These are phyloP conservation scores for Tuber borchii DNA, from an alignment of 495 filamentous ascomycete species.

Conservation along the genomic window DNA sequence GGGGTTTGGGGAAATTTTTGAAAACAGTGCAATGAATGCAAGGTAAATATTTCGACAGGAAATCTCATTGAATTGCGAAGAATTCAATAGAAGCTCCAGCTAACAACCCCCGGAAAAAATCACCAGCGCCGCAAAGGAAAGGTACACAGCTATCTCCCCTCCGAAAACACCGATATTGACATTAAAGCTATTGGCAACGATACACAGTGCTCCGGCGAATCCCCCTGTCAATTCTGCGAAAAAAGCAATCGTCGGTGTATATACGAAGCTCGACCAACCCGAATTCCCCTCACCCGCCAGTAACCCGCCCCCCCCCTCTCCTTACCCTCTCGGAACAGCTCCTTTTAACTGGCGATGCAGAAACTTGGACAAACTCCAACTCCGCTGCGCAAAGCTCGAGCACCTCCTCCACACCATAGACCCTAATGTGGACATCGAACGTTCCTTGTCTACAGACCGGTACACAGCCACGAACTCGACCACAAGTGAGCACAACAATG, in stretches of 20 bases:
- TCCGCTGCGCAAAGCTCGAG: conserved; percentile 39
- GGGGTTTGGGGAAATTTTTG: conserved; percentile 6
- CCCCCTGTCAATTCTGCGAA: conserved; percentile 40
- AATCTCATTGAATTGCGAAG: not conserved
- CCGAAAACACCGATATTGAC: not conserved
- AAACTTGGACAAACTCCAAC: conserved; percentile 42
- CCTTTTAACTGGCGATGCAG: conserved; percentile 17
- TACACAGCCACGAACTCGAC: conserved; percentile 10
- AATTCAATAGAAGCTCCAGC: conserved; percentile 12
- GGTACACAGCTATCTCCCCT: conserved; percentile 14
- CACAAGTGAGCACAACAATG: conserved; percentile 10
- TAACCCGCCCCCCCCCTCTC: conserved; percentile 4
- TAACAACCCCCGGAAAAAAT: conserved; percentile 2
- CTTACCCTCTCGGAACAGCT: not conserved
- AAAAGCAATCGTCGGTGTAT: conserved; percentile 37
- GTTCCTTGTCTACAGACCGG: conserved; percentile 24
- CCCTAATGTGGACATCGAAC: conserved; percentile 42
- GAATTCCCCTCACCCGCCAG: conserved; percentile 43
- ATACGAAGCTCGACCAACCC: conserved; percentile 39
- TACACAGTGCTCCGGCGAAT: conserved; percentile 39
- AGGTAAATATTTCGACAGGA: conserved; percentile 17
- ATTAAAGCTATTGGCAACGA: conserved; percentile 6
- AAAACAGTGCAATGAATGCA: conserved; percentile 35
- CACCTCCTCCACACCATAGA: conserved; percentile 38
- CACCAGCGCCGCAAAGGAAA: conserved; percentile 34